Base-by-base conservation (phyloP, 805 yeast species). In the Jamesozyma jinghongensis region DNA sequence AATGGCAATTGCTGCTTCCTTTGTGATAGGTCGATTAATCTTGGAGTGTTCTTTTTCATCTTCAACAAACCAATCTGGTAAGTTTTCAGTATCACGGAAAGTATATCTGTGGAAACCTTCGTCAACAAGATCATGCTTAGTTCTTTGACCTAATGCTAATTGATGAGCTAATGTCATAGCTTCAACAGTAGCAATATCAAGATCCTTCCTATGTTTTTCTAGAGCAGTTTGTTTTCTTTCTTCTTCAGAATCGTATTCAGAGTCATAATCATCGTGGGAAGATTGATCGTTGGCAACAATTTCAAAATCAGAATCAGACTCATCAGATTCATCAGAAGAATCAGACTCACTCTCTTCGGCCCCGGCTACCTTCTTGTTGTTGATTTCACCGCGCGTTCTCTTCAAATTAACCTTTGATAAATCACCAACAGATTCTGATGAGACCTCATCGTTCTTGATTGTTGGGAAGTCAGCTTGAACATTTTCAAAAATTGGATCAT, bases 131-230 rank as follows among this genome's bases (percentile, higher is more conserved):
- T 87, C 95, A 52, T 85, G 81, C 58, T 81, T 87, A 37, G 80
- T 76, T 68, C 72, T 83, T 54, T 85, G 87, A 8, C 96, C 96
- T 19, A 86, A 63, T 0, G 97, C 98, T 31, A 92, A 71, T 63
- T 92, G 87, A 59, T 92, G 99, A 0, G 98, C 98, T 53, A 92
- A 68, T 0, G 98, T 92, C 99, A 92, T 92, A 4, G 96, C 96
- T 60, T 87, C 94, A 1, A 83, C 94, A 2, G 96, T 87, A 16
- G 92, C 94, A 45, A 88, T 68, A 48, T 85, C 95, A 37, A 85
- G 78, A 45, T 77, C 81, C 39, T 75, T 70, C 43, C 74, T 67
- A 49, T 82, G 85, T 20, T 61, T 66, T 49, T 58, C 67, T 53
- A 37, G 67, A 52, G 56, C 59, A 53, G 65, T 68, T 47, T 62